Conservation (phyloP, 2,329 filamentous ascomycete species). For the Cladosporium cucumerinum region DNA sequence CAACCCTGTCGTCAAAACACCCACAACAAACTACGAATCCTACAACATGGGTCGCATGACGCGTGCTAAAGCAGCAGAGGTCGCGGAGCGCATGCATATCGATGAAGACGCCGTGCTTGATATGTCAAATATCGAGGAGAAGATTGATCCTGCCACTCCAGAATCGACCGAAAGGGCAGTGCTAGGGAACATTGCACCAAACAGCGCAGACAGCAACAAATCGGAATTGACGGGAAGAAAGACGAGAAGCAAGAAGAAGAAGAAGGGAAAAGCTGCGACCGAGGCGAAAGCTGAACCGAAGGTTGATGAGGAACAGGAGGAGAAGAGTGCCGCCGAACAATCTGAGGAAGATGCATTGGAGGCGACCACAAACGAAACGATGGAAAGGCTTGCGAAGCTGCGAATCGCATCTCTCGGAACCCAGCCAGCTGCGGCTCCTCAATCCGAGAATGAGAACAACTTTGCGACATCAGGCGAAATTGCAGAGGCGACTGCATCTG, state of each 20-base stretch:
- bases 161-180: slow-evolving; percentile 33
- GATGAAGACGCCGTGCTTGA: slow-evolving; percentile 35
- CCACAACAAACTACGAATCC: not conserved
- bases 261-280: not conserved
- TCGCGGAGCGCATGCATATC: slow-evolving; percentile 39
- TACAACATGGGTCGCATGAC: slow-evolving; percentile 38
- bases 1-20: not conserved
- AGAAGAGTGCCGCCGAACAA: not conserved
- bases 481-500: not conserved
- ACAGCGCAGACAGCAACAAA: slow-evolving; percentile 26
- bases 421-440: not conserved
- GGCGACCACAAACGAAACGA: slow-evolving; percentile 8
- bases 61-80: slow-evolving; percentile 37
- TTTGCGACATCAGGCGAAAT: not conserved
- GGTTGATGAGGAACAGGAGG: slow-evolving; percentile 32
- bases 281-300: slow-evolving; percentile 29
- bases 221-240: slow-evolving; percentile 23
- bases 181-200: slow-evolving; percentile 42
- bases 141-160: slow-evolving; percentile 12
- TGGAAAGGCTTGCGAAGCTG: slow-evolving; percentile 11
- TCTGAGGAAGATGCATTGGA: slow-evolving; percentile 3
- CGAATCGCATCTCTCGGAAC: not conserved
- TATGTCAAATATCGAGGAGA: slow-evolving; percentile 22
- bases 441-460: not conserved
- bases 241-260: slow-evolving; percentile 21